Percentiles rank a stretch among this genome's conserved stretches.
These are phyloP conservation scores for Oryza australiensis DNA, from an alignment of 176 grass and related monocot species.

Conservation along the genomic window DNA sequence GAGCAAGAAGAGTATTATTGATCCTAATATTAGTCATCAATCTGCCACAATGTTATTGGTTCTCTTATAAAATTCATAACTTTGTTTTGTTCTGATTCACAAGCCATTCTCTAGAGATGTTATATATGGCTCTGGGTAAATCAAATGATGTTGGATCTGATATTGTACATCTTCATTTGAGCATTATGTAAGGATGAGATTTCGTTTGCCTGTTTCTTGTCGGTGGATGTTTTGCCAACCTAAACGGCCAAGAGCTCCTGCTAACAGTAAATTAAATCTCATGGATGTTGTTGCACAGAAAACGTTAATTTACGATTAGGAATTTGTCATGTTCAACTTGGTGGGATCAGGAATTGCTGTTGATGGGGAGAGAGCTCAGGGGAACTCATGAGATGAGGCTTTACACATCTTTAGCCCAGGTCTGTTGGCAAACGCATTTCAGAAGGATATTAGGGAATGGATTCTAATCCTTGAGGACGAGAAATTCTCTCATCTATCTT, in stretches of 20 bases:
- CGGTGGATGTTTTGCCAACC: not conserved
- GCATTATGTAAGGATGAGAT: not conserved
- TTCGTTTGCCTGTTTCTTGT: not conserved
- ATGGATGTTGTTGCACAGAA: not conserved
- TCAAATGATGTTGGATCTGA: not conserved
- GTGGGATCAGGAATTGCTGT: not conserved
- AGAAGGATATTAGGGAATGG: too few species aligned
- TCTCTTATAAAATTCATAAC: not conserved
- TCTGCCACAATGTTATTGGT: not conserved
- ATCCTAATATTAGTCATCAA: not conserved
- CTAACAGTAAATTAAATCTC: not conserved
- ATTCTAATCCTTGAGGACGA: too few species aligned
- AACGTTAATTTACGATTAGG: not conserved
- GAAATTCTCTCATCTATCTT: too few species aligned
- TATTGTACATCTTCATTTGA: not conserved
- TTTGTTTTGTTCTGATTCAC: not conserved
- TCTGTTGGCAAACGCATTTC: too few species aligned
- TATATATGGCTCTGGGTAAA: not conserved
- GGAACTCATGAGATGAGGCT: too few species aligned
- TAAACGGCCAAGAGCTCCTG: not conserved
- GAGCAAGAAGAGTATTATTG: not conserved
- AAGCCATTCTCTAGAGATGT: not conserved
- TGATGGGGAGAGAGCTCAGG: too few species aligned
- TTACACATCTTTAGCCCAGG: too few species aligned
- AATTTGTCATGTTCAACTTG: not conserved